phyloP scores from a whole-genome alignment of 2,329 filamentous ascomycete genomes.

The Chaetomium sp. region DNA sequence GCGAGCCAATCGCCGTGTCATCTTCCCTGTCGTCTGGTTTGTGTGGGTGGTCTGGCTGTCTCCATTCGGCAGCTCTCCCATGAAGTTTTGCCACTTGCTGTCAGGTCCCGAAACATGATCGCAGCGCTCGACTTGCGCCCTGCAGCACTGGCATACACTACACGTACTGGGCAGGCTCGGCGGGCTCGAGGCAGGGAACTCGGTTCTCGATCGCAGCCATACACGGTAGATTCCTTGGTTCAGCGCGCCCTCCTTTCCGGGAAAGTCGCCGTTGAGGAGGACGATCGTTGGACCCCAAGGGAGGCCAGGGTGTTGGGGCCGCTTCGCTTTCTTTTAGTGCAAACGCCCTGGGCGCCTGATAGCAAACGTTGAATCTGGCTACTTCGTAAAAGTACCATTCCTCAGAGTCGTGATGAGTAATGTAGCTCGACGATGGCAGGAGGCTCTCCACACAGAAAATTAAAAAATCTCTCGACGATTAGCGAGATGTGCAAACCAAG shows the following conservation, averaged over 20 bases:
- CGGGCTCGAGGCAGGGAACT: not conserved
- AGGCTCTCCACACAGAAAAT: no score
- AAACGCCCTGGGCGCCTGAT: no score
- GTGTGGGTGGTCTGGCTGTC: not conserved
- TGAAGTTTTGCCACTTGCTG: constrained; percentile 6
- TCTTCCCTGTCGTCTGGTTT: constrained; percentile 12
- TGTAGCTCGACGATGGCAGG: no score
- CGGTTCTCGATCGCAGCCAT: not conserved
- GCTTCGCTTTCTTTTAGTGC: no score
- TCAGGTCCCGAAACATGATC: constrained; percentile 14
- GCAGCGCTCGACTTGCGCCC: not conserved
- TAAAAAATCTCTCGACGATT: no score
- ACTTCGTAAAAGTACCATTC: no score
- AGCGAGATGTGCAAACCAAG: no score
- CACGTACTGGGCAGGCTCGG: no score
- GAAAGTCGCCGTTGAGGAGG: not conserved
- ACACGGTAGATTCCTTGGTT: not conserved
- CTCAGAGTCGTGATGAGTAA: no score
- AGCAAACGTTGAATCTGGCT: no score
- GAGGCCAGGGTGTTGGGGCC: not conserved
- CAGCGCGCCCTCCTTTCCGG: not conserved
- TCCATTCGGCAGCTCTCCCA: constrained; percentile 12
- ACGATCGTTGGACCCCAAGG: not conserved
- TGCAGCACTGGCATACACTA: not conserved
- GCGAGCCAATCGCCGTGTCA: constrained; percentile 8